Percentiles rank a stretch among this genome's conserved stretches.
Conservation (phyloP, 2,329 filamentous ascomycete species). For the Hypoxylon sp. region DNA sequence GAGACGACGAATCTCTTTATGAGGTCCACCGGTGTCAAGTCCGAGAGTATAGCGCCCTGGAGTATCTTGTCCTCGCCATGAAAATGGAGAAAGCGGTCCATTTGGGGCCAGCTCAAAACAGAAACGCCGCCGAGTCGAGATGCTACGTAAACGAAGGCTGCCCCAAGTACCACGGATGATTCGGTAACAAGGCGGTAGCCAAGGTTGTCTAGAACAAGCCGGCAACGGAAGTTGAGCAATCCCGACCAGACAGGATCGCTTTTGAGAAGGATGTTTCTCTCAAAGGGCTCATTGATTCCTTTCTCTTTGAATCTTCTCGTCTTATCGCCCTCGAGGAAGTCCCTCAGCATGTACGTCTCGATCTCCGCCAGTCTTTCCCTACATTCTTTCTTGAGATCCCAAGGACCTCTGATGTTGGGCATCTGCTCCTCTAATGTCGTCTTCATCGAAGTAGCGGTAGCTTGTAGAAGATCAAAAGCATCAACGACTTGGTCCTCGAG, state of each 20-base stretch:
- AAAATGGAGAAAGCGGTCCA: constrained; percentile 42
- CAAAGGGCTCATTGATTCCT: constrained; percentile 36
- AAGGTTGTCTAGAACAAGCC: constrained; percentile 45
- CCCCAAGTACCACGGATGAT: constrained; percentile 47
- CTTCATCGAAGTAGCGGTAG: constrained; percentile 37
- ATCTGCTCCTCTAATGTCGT: constrained; percentile 35
- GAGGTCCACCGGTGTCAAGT: constrained; percentile 13
- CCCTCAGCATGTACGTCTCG: constrained; percentile 40
- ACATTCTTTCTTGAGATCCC: constrained; percentile 29
- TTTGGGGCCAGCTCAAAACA: constrained; percentile 41
- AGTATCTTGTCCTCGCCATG: constrained; percentile 26
- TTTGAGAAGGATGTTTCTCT: constrained; percentile 42
- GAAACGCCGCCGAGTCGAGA: constrained; percentile 17
- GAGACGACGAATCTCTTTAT: constrained; percentile 26
- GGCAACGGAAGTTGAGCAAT: constrained; percentile 47
- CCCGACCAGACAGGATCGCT: constrained; percentile 49
- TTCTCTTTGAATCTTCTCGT: constrained; percentile 28
- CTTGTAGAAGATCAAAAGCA: constrained; percentile 45
- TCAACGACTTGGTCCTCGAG: constrained; percentile 47
- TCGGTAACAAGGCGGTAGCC: constrained; percentile 43
- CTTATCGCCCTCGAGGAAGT: constrained; percentile 46
- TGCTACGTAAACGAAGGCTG: constrained; percentile 46
- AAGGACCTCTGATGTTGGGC: constrained; percentile 31
- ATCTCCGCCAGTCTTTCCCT: constrained; percentile 35
- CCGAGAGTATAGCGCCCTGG: background rate